Base-by-base conservation (phyloP, 352 stramenopile genomes). In the Globisporangium iwayamae region DNA sequence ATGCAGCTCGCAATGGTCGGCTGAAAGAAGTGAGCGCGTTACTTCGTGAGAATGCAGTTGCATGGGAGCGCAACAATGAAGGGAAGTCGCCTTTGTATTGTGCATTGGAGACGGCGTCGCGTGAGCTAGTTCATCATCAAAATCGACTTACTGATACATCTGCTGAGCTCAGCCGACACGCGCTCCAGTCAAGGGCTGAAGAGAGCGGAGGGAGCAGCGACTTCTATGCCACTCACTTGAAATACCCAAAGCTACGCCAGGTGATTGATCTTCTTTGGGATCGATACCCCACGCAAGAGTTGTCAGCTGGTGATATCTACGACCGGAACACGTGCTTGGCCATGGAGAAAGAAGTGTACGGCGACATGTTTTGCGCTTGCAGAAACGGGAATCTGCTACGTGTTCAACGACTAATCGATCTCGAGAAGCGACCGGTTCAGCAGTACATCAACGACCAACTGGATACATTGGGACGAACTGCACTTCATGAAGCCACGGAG, bases 181-280 rank as follows among this genome's bases (percentile, higher is more conserved):
- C 22, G 13, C 7, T 25, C 2, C 56, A 60, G 10, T 8, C 28
- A 0, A 9, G 7, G 30, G 32, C 34, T 60, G 20, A 4, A n/a
- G 60, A 67, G 20, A 30, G 32, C 51, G 43, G 2, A 48, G 69
- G 28, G 34, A 69, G 25, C 52, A 83, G 76, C 34, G 81, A 85
- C 32, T 81, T 77, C 45, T 71, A 81, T 10, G 52, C 68, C 2
- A 66, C 61, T 4, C 71, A 76, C 32, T 63, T 71, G 1, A 71
- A 63, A 18, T 90, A 90, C 55, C 56, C 73, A 20, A 73, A 77
- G 34, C 73, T 88, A 14, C 78, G 76, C 1, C 81, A 90, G 73
- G 81, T 88, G 16, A 85, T 90, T 43, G 78, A 88, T 65, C 63
- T 90, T 16, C 56, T 90, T 1, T 90, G 81, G 81, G 78, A 90